Evolutionary conservation across 2,329 filamentous ascomycete species (phyloP), one percentile per base, ranked within the genome.

Genomic region (Ophiobolus disseminans): DNA sequence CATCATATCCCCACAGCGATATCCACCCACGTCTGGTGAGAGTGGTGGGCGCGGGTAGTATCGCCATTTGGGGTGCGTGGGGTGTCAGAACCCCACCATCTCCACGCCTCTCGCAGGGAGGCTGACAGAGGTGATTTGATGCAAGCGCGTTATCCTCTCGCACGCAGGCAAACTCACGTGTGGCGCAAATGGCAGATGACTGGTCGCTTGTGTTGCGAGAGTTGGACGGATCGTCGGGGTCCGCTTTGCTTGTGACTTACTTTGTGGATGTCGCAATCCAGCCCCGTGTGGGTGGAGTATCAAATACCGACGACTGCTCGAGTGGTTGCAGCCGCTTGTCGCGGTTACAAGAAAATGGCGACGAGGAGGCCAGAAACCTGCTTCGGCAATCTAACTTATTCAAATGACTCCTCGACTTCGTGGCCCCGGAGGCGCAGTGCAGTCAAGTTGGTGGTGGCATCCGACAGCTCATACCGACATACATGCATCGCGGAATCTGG

Each of bases 81-180:
- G 30, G 30, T 32, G 30, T 14, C 3, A 32, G 30, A 32, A 14
- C 9, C 13, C 30, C 2, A n/a, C 25, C 16, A 14, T 32, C 30
- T 14, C 30, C 35, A 8, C 13, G 5, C 16, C 4, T 23, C 17
- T 31, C 19, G 13, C 2, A 32, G 19, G n/a, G 37, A 30, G 37
- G 30, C 39, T 41, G 39, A 32, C 31, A 20, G 31, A 11, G 6
- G 23, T 26, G 16, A 17, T 22, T 19, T 23, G 16, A 21, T n/a
- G n/a, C 23, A 47, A 14, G 44, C 44, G 37, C 44, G 37, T 14
- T 30, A 47, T 16, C 44, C 44, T 41, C 35, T 47, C 37, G 30
- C 10, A 17, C 3, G 9, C 10, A 45, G 36, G 43, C 43, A 31
- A 28, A 16, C 4, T n/a, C 20, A 25, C 43, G 40, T 39, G 43